Percentiles rank a stretch among this genome's conserved stretches.
phyloP scores from a whole-genome alignment of 78 protist species.

The Planoprotostelium fungivorum region DNA sequence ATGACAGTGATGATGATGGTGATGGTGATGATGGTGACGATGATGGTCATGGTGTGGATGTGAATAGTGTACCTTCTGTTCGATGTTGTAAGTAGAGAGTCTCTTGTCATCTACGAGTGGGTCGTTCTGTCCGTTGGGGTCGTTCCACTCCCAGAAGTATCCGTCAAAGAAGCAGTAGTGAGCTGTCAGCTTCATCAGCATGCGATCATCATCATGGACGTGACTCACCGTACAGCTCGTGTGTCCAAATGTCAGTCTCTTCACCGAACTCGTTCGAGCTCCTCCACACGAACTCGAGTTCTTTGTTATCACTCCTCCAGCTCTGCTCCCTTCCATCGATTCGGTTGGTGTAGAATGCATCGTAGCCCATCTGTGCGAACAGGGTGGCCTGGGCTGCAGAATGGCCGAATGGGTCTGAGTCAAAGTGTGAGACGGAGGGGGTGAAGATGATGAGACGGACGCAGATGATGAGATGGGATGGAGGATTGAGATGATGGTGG shows the following conservation, averaged over 20 bases:
- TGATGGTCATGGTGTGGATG: constrained; percentile 28
- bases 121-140: background rate
- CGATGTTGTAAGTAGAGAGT: constrained; percentile 9
- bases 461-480: background rate
- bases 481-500: background rate
- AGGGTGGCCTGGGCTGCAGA: constrained; percentile 56
- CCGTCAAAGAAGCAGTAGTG: background rate
- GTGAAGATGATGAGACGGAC: background rate
- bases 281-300: constrained; percentile 71
- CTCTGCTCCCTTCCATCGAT: constrained; percentile 71
- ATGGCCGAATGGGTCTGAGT: constrained; percentile 92
- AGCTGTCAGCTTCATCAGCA: background rate
- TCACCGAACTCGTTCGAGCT: background rate
- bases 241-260: constrained; percentile 15
- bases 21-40: background rate
- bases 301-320: constrained; percentile 10
- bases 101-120: background rate
- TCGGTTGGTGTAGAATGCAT: constrained; percentile 75
- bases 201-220: background rate
- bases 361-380: constrained; percentile 74
- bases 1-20: background rate
- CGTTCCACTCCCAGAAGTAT: background rate
- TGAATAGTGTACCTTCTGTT: constrained; percentile 26
- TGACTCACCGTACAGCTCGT: constrained; percentile 15
- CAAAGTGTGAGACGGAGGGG: background rate